A percentile compares a stretch with the other conserved stretches of the same genome.
These are phyloP conservation scores for Kwoniella pini DNA, from an alignment of 768 basidiomycete species.

Conservation along the genomic window DNA sequence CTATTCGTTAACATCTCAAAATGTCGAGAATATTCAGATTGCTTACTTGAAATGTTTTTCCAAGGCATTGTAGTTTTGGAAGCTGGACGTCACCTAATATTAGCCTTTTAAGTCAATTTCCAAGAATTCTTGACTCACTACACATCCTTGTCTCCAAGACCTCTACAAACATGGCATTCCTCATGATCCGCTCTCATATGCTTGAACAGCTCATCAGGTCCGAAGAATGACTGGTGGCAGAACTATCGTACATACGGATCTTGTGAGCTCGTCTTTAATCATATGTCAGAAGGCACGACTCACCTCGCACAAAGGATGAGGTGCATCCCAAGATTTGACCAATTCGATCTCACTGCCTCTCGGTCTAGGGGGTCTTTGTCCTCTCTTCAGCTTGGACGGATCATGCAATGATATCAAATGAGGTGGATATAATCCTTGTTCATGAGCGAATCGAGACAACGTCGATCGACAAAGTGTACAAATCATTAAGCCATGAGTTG, in stretches of 20 bases:
- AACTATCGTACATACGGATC: conserved; percentile 65
- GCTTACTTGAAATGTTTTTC: conserved; percentile 55
- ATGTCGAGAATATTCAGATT: too few species aligned
- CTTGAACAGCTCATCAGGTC: conserved; percentile 86
- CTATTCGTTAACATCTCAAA: not conserved
- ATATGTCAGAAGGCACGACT: conserved; percentile 14
- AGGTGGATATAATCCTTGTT: conserved; percentile 79
- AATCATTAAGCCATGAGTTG: conserved; percentile 71
- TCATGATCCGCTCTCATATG: conserved; percentile 95
- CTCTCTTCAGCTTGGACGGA: conserved; percentile 63
- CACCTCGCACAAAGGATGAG: conserved; percentile 56
- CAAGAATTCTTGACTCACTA: too few species aligned
- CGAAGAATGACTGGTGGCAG: conserved; percentile 88
- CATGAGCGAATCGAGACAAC: conserved; percentile 95
- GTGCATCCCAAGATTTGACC: conserved; percentile 50
- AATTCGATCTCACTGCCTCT: conserved; percentile 49
- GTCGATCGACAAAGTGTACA: conserved; percentile 85
- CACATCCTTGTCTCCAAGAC: conserved; percentile 73
- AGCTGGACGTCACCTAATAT: conserved; percentile 62
- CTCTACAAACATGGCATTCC: conserved; percentile 93
- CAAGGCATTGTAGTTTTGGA: conserved; percentile 73
- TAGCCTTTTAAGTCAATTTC: conserved; percentile 1
- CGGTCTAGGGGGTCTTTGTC: conserved; percentile 45
- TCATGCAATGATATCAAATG: conserved; percentile 70
- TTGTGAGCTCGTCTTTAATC: too few species aligned